phyloP scores from a whole-genome alignment of 768 basidiomycete species.

The Suillus cothurnatus region DNA sequence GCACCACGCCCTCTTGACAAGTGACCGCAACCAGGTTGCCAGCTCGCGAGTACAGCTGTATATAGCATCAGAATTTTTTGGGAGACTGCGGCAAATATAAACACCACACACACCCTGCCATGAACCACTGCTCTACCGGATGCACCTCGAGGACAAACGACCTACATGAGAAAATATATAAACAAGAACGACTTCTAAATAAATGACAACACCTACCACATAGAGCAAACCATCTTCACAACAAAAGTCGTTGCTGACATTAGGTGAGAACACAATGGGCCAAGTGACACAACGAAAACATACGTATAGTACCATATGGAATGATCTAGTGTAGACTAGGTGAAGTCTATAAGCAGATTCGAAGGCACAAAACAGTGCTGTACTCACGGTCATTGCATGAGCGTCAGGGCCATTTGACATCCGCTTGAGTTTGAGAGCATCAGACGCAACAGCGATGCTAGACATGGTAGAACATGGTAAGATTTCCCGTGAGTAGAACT shows the following conservation, averaged over 20 bases:
- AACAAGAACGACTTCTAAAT: background rate
- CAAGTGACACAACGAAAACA: conserved; percentile 21
- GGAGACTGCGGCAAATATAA: background rate
- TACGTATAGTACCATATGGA: conserved; percentile 80
- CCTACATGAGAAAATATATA: conserved; percentile 37
- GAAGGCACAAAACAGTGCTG: conserved; percentile 7
- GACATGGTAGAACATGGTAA: conserved; percentile 13
- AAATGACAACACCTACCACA: conserved; percentile 48
- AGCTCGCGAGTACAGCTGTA: conserved; percentile 65
- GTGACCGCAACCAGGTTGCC: conserved; percentile 74
- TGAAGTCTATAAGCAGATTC: conserved; percentile 1
- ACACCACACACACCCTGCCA: conserved; percentile 59
- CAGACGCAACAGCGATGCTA: conserved; percentile 60
- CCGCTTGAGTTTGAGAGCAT: conserved; percentile 55
- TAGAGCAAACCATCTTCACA: conserved; percentile 83
- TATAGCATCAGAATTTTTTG: conserved; percentile 6
- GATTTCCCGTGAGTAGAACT: background rate
- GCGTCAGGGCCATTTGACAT: conserved; percentile 50
- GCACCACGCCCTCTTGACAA: conserved; percentile 79
- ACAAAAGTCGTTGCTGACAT: conserved; percentile 65
- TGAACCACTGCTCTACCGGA: conserved; percentile 71
- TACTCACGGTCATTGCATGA: conserved; percentile 63
- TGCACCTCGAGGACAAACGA: conserved; percentile 62
- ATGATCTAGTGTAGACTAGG: conserved; percentile 75
- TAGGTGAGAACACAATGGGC: conserved; percentile 3